phyloP scores from a whole-genome alignment of 345 rosid species.

The Hirschfeldia incana region DNA sequence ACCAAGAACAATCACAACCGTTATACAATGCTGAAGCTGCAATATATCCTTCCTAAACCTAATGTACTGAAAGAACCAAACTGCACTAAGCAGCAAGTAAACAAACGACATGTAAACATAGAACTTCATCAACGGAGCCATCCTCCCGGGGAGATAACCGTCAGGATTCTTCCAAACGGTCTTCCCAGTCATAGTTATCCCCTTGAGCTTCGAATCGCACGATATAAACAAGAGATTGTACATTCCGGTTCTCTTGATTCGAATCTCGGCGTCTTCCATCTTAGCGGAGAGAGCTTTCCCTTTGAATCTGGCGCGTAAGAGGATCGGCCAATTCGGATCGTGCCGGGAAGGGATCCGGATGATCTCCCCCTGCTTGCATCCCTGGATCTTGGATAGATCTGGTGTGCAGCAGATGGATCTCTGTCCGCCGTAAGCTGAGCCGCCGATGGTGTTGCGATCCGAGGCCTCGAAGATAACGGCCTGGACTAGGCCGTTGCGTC shows the following conservation, averaged over 20 bases:
- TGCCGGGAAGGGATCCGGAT: conserved; percentile 77
- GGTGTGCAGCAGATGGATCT: conserved; percentile 96
- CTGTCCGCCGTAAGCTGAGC: conserved; percentile 98
- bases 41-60: conserved; percentile 80
- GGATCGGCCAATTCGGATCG: conserved; percentile 73
- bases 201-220: conserved; percentile 86
- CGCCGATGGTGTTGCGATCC: conserved; percentile 90
- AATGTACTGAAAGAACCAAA: conserved; percentile 81
- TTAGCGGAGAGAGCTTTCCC: conserved; percentile 48
- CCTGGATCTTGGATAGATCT: conserved; percentile 93
- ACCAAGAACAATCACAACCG: conserved; percentile 73
- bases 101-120: conserved; percentile 74
- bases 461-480: conserved; percentile 91
- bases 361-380: conserved; percentile 93
- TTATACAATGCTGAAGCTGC: conserved; percentile 92
- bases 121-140: conserved; percentile 92
- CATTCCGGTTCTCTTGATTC: conserved; percentile 76
- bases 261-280: conserved; percentile 50
- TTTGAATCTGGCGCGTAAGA: conserved; percentile 62
- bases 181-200: conserved; percentile 78
- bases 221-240: conserved; percentile 85
- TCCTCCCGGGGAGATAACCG: conserved; percentile 94
- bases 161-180: conserved; percentile 92
- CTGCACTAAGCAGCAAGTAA: conserved; percentile 59
- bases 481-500: conserved; percentile 66